Evolutionary conservation across 2,329 filamentous ascomycete genomes (phyloP), one percentile per base, ranked within the genome.

Genomic region (Paracorniculantispora psalliotae): DNA sequence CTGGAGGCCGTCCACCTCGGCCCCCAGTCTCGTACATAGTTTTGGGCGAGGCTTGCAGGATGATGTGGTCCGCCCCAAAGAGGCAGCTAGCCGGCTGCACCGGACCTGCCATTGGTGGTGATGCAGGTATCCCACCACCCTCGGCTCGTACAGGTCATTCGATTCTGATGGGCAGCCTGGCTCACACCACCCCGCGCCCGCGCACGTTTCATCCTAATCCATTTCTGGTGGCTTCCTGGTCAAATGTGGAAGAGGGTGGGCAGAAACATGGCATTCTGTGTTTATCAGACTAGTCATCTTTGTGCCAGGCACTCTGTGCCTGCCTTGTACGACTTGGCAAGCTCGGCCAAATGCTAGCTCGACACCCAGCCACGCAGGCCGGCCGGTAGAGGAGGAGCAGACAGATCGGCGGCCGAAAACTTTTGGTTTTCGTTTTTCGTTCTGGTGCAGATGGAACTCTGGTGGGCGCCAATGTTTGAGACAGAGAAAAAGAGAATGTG

Each of bases 21-120:
- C 10, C 8, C 37, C n/a, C 37, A n/a, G n/a, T 35, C 21, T 50
- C 48, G 48, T 50, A 50, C 17, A 12, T 25, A 25, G 48, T 21
- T 13, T 17, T 12, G 10, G n/a, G 8, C 9, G 53, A 39, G 53
- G 53, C 53, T 56, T 56, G 43, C 53, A 26, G 26, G 53, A 48
- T 13, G 30, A 48, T 47, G 28, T 28, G 53, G 41, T 39, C 28
- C 41, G 28, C 26, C 52, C 26, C 52, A 39, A 48, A 39, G 15
- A 48, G 43, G 53, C 28, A 56, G 53, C 52, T 55, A 55, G 28
- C 53, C 43, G 53, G 53, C 23, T 17, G 9, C 25, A 48, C 41
- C 53, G 43, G 43, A n/a, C n/a, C n/a, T n/a, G n/a, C n/a, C n/a
- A n/a, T n/a, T n/a, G n/a, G n/a, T n/a, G 53, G 21, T 47, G 12